A percentile compares a stretch with the other conserved stretches of the same genome.
These are phyloP conservation scores for Acarospora socialis DNA, from an alignment of 2,329 filamentous ascomycete species.

Conservation along the genomic window DNA sequence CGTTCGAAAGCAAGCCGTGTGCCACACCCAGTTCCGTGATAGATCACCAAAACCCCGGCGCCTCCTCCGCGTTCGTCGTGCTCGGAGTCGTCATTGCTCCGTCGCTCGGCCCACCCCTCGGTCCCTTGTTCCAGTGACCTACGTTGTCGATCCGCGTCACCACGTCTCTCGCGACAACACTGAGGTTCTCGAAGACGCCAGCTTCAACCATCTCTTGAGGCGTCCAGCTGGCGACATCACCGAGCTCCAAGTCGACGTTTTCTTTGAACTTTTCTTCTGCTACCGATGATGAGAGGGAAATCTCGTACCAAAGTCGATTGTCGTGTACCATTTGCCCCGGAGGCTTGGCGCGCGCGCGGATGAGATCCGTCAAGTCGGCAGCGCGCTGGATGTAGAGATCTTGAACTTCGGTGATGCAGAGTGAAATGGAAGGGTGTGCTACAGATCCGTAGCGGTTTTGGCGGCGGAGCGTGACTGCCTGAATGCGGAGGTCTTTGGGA, in stretches of 20 bases:
- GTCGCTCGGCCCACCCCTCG: no score
- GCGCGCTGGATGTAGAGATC: slow-evolving; percentile 2
- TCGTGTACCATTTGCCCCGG: slow-evolving; percentile 1
- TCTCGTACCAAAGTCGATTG: slow-evolving; percentile 9
- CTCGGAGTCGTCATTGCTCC: no score
- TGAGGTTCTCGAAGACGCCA: slow-evolving; percentile 6
- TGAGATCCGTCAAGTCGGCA: neutral
- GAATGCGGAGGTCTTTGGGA: slow-evolving; percentile 5
- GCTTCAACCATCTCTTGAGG: slow-evolving; percentile 5
- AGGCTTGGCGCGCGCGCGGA: neutral
- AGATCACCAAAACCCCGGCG: no score
- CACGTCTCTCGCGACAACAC: slow-evolving; percentile 5
- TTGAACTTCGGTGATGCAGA: slow-evolving; percentile 7
- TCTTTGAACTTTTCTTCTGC: slow-evolving; percentile 3
- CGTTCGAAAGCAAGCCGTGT: no score
- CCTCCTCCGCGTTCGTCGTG: no score
- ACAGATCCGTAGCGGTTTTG: slow-evolving; percentile 3
- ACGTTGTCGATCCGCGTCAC: slow-evolving; percentile 11
- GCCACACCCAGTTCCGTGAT: no score
- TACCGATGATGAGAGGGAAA: slow-evolving; percentile 4
- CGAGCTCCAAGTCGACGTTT: slow-evolving; percentile 6
- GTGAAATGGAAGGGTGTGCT: slow-evolving; percentile 5
- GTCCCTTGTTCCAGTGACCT: slow-evolving; percentile 7
- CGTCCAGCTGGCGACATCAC: slow-evolving; percentile 8
- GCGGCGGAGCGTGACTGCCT: slow-evolving; percentile 6